phyloP scores from a whole-genome alignment of 176 grass and related monocot species.

The Aegilops bicornis region DNA sequence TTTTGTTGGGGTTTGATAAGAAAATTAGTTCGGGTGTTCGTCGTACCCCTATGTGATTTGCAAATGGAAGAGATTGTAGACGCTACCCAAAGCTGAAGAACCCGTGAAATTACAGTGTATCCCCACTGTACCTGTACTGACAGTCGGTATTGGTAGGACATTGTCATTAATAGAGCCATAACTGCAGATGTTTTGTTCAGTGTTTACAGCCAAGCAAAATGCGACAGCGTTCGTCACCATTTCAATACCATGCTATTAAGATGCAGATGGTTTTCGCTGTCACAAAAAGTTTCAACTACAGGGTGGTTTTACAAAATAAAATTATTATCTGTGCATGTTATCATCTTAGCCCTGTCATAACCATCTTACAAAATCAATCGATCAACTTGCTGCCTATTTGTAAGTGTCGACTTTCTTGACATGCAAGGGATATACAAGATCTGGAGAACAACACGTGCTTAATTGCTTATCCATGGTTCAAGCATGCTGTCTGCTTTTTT shows the following conservation, averaged over 20 bases:
- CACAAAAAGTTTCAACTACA: not conserved
- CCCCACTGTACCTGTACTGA: not conserved
- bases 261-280: not conserved
- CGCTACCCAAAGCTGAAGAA: not conserved
- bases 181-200: not conserved
- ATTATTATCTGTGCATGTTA: not conserved
- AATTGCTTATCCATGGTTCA: no score
- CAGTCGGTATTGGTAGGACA: not conserved
- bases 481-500: not conserved
- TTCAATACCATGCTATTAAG: not conserved
- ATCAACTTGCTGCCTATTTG: not conserved
- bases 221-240: not conserved
- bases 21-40: not conserved
- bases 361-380: not conserved
- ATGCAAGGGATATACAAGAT: no score
- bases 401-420: no score
- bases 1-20: not conserved
- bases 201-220: not conserved
- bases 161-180: not conserved
- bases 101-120: not conserved
- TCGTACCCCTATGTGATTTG: not conserved
- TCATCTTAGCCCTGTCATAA: not conserved
- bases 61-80: not conserved
- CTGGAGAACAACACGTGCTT: no score
- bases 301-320: not conserved